A percentile compares a stretch with the other conserved stretches of the same genome.
Evolutionary conservation across 441 rosid genomes (phyloP).

Genomic region (Gossypium laxum): DNA sequence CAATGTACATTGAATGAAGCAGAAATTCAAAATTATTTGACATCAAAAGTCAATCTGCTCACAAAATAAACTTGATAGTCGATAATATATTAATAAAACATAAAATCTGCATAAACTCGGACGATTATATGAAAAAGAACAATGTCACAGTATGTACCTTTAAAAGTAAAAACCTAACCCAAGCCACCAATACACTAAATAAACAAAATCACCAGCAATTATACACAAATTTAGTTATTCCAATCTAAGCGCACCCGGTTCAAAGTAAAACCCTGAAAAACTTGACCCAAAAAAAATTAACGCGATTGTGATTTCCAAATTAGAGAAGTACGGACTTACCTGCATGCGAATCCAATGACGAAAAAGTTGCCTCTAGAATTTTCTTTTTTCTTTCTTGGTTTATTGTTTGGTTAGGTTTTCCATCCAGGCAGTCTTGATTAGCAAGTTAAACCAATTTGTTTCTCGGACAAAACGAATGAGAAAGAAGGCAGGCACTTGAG

Average conservation of each 20-base stretch:
- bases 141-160: not conserved
- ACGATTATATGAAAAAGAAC: not conserved
- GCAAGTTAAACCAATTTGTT: not conserved
- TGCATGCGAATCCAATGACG: not conserved
- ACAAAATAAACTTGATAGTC: not conserved
- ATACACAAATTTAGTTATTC: not conserved
- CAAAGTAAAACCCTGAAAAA: conserved; percentile 6
- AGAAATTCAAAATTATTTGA: not conserved
- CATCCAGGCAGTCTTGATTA: not conserved
- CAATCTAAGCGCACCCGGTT: not conserved
- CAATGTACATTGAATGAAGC: not conserved
- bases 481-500: not conserved
- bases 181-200: not conserved
- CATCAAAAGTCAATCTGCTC: not conserved
- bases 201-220: not conserved
- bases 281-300: not conserved
- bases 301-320: not conserved
- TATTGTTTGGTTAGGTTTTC: not conserved
- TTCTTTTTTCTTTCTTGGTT: not conserved
- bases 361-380: not conserved
- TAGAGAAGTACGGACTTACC: conserved; percentile 2
- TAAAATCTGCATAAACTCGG: not conserved
- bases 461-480: not conserved
- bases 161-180: not conserved
- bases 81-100: not conserved